Evolutionary conservation across 2,329 filamentous ascomycete genomes (phyloP).

Genomic region (Fusarium equiseti): DNA sequence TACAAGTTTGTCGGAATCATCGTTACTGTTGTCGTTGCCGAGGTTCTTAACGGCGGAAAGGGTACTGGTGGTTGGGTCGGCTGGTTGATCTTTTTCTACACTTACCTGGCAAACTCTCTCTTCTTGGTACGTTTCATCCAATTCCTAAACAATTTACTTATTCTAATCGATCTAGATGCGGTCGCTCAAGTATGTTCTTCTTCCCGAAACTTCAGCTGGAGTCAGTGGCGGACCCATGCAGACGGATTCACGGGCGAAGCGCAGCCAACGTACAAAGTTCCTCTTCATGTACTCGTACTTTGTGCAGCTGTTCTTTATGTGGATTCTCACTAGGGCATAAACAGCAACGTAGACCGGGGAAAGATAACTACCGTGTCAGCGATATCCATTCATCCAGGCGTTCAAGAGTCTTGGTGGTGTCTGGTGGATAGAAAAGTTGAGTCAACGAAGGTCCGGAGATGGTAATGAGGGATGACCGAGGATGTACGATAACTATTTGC

Average conservation of each 20-base stretch:
- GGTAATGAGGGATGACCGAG: conserved; percentile 33
- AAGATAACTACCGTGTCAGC: conserved; percentile 2
- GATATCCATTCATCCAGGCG: conserved; percentile 6
- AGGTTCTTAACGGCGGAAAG: conserved; percentile 80
- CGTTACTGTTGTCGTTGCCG: conserved; percentile 82
- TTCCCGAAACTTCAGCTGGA: conserved; percentile 82
- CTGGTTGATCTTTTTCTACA: conserved; percentile 91
- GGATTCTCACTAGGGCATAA: conserved; percentile 69
- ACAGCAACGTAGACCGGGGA: background rate
- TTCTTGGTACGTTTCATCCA: conserved; percentile 78
- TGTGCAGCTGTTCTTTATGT: conserved; percentile 96
- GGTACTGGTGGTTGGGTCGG: conserved; percentile 90
- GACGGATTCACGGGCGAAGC: conserved; percentile 83
- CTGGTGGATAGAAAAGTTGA: conserved; percentile 3
- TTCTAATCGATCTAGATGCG: conserved; percentile 73
- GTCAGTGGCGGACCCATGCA: conserved; percentile 73
- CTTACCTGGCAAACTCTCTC: conserved; percentile 92
- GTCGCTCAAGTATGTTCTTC: conserved; percentile 93
- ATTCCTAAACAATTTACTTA: background rate
- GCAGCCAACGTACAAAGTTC: conserved; percentile 89
- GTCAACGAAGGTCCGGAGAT: conserved; percentile 1
- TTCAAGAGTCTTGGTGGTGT: background rate
- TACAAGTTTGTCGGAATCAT: conserved; percentile 99
- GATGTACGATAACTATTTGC: conserved; percentile 33
- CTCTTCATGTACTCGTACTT: conserved; percentile 95